These are phyloP conservation scores for Leccinum angustisporum DNA, from an alignment of 1,284 basidiomycete genomes.

Conservation along the genomic window DNA sequence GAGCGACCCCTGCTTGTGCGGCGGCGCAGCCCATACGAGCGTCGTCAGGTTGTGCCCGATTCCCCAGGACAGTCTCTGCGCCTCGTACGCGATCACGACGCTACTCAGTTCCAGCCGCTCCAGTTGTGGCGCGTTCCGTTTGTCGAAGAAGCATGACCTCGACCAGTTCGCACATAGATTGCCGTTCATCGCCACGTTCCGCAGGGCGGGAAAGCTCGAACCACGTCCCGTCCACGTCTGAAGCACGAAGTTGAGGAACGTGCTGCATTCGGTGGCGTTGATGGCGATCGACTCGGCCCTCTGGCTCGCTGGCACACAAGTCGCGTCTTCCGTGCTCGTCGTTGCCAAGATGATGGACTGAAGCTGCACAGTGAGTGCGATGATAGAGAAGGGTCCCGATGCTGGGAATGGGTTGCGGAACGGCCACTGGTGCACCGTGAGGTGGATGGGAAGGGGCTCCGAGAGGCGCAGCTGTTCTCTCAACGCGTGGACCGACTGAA, in stretches of 20 bases:
- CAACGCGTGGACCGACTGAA: conserved; percentile 11
- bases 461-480: conserved; percentile 22
- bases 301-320: conserved; percentile 7
- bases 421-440: conserved; percentile 23
- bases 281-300: conserved; percentile 19
- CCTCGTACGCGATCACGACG: conserved; percentile 14
- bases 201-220: conserved; percentile 14
- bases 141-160: conserved; percentile 21
- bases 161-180: conserved; percentile 24
- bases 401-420: conserved; percentile 9
- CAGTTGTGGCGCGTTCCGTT: conserved; percentile 14
- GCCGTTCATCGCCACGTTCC: conserved; percentile 13
- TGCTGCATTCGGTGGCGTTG: conserved; percentile 14
- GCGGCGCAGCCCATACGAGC: conserved; percentile 25
- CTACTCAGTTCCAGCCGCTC: conserved; percentile 21
- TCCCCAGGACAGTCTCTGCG: conserved; percentile 13
- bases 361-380: conserved; percentile 19
- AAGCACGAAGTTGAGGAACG: conserved; percentile 22
- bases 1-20: conserved; percentile 10
- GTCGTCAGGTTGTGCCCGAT: conserved; percentile 18
- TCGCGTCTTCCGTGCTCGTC: not conserved
- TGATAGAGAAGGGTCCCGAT: conserved; percentile 14
- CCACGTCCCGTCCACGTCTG: conserved; percentile 15
- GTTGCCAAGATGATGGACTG: conserved; percentile 20
- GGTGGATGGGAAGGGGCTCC: conserved; percentile 13